phyloP scores from a whole-genome alignment of 2,329 filamentous ascomycete genomes.

The Plenodomus tracheiphilus region DNA sequence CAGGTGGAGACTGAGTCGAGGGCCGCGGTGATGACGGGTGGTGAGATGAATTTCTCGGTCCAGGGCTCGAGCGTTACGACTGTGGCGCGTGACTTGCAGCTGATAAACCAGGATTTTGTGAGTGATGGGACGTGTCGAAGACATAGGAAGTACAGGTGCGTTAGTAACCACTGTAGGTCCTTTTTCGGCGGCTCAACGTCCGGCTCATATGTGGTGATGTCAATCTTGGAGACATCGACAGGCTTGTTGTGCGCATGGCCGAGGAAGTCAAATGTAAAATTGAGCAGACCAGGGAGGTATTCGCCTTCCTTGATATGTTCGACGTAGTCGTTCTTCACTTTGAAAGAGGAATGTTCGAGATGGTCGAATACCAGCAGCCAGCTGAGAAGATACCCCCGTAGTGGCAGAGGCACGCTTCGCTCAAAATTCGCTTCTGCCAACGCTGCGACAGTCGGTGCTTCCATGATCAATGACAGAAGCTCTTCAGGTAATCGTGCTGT shows the following conservation, averaged over 20 bases:
- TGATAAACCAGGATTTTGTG: conserved; percentile 83
- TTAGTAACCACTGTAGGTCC: conserved; percentile 79
- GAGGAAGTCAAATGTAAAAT: conserved; percentile 82
- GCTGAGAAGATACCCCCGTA: conserved; percentile 81
- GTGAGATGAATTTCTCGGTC: conserved; percentile 80
- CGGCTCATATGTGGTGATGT: conserved; percentile 66
- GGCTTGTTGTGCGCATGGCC: conserved; percentile 75
- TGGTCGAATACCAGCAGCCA: conserved; percentile 92
- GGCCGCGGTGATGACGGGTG: conserved; percentile 66
- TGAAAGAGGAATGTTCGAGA: conserved; percentile 75
- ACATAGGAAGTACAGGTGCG: conserved; percentile 82
- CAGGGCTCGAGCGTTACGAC: conserved; percentile 78
- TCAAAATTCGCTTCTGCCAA: conserved; percentile 68
- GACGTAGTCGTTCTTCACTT: conserved; percentile 79
- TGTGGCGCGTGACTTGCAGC: conserved; percentile 77
- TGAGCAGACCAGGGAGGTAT: conserved; percentile 69
- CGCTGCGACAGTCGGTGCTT: conserved; percentile 71
- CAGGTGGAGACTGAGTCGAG: conserved; percentile 71
- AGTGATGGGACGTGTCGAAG: conserved; percentile 77
- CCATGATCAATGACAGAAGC: conserved; percentile 78
- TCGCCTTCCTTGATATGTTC: conserved; percentile 76
- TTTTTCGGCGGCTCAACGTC: conserved; percentile 65
- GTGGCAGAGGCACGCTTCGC: conserved; percentile 65
- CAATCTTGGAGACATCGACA: conserved; percentile 70
- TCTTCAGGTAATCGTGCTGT: conserved; percentile 79